Percentiles rank a stretch among this genome's conserved stretches.
Evolutionary conservation across 371 early-diverging fungal genomes (phyloP).

Genomic region (Parasitella parasitica): DNA sequence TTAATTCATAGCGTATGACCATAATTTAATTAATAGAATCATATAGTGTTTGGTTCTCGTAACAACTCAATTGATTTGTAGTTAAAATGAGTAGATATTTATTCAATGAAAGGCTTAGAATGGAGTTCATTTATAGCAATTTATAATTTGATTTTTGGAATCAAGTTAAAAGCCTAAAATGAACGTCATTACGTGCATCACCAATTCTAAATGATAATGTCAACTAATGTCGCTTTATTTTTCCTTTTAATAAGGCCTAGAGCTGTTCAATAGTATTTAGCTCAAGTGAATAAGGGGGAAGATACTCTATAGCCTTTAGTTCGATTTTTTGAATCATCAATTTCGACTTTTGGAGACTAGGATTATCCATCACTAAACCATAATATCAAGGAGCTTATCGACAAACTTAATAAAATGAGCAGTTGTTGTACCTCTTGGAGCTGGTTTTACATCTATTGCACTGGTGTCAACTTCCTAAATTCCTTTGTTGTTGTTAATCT

Average conservation of each 20-base stretch:
- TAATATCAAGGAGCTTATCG: constrained; percentile 12
- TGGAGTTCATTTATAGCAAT: constrained; percentile 8
- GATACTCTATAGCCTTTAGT: neutral
- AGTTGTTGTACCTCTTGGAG: constrained; percentile 10
- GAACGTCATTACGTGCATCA: constrained; percentile 5
- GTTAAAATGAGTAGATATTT: constrained; percentile 11
- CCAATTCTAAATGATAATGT: constrained; percentile 6
- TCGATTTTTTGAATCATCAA: no score
- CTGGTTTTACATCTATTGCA: neutral
- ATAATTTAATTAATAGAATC: constrained; percentile 14
- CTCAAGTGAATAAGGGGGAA: constrained; percentile 18
- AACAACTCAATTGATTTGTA: constrained; percentile 13
- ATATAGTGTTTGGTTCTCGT: constrained; percentile 7
- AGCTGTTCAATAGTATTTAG: constrained; percentile 22
- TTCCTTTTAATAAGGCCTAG: constrained; percentile 5
- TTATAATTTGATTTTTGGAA: constrained; percentile 10
- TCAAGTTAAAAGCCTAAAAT: constrained; percentile 6
- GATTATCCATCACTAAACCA: neutral
- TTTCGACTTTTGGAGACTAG: no score
- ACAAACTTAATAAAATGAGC: constrained; percentile 14
- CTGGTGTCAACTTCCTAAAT: no score
- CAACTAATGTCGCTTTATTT: constrained; percentile 1
- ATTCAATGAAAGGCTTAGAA: constrained; percentile 8
- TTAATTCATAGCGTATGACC: constrained; percentile 17
- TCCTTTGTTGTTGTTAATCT: neutral